Conservation (phyloP, 805 yeast species). For the Yueomyces sp. region DNA sequence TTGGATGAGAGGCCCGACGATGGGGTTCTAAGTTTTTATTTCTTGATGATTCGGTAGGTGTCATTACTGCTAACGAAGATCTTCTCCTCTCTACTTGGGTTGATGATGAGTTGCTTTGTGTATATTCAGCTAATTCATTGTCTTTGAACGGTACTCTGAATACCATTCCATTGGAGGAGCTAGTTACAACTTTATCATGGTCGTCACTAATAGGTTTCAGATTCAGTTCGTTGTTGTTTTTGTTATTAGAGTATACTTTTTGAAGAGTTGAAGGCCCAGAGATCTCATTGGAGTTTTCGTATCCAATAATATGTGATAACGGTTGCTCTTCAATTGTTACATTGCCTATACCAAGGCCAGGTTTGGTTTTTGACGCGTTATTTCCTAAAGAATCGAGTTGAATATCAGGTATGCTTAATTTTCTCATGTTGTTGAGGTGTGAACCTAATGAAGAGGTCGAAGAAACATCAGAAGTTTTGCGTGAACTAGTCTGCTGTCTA, state of each 20-base stretch:
- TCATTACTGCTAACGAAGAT: constrained; percentile 10
- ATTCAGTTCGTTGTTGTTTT: background rate
- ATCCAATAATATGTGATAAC: background rate
- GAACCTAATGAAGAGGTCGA: constrained; percentile 5
- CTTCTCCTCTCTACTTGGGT: constrained; percentile 6
- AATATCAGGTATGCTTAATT: background rate
- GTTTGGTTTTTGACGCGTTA: background rate
- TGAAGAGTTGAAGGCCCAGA: constrained; percentile 3
- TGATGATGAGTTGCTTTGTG: background rate
- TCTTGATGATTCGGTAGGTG: constrained; percentile 3
- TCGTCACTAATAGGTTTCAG: background rate
- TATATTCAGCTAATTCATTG: background rate
- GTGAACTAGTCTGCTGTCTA: background rate
- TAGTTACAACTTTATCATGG: constrained; percentile 12
- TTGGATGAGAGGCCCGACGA: constrained; percentile 14
- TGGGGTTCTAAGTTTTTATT: constrained; percentile 2
- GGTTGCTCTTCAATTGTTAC: background rate
- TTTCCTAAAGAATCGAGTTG: background rate
- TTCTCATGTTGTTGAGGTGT: background rate
- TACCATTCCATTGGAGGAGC: constrained; percentile 23
- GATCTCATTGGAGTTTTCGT: constrained; percentile 9
- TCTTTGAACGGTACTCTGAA: constrained; percentile 67
- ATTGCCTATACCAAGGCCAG: background rate
- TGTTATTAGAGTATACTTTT: no score
- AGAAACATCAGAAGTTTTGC: constrained; percentile 5